These are phyloP conservation scores for Alloascoidea africana DNA, from an alignment of 805 yeast genomes.

Conservation along the genomic window DNA sequence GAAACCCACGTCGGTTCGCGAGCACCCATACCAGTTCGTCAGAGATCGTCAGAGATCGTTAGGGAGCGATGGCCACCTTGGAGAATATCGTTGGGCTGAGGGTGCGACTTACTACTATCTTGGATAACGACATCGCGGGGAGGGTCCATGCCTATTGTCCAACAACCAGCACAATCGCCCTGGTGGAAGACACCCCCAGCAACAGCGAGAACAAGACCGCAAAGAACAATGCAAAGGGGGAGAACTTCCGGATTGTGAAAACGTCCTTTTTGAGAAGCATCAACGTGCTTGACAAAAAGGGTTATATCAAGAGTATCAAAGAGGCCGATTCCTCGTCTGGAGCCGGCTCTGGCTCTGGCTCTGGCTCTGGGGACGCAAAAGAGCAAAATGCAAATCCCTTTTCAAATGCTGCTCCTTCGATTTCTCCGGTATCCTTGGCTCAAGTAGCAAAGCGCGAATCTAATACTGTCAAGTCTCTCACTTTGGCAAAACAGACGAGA, in stretches of 20 bases:
- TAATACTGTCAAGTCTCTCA: conserved; percentile 13
- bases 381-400: conserved; percentile 13
- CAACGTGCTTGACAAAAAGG: conserved; percentile 23
- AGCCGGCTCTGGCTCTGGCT: conserved; percentile 9
- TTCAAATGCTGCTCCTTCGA: conserved; percentile 18
- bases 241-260: conserved; percentile 35
- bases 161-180: conserved; percentile 25
- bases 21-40: too few species aligned
- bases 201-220: conserved; percentile 12
- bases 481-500: conserved; percentile 12
- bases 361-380: conserved; percentile 10
- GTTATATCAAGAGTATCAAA: conserved; percentile 1
- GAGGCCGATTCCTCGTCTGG: too few species aligned
- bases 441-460: conserved; percentile 14
- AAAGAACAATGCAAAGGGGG: conserved; percentile 10
- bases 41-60: too few species aligned
- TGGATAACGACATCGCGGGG: conserved; percentile 46
- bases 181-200: conserved; percentile 14
- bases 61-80: background rate
- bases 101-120: conserved; percentile 30
- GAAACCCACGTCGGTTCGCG: too few species aligned
- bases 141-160: conserved; percentile 46
- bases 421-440: conserved; percentile 18
- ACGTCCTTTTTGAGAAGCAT: conserved; percentile 41
- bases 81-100: conserved; percentile 1